Evolutionary conservation across 768 basidiomycete species (phyloP).

Genomic region (Exsudoporus frostii): DNA sequence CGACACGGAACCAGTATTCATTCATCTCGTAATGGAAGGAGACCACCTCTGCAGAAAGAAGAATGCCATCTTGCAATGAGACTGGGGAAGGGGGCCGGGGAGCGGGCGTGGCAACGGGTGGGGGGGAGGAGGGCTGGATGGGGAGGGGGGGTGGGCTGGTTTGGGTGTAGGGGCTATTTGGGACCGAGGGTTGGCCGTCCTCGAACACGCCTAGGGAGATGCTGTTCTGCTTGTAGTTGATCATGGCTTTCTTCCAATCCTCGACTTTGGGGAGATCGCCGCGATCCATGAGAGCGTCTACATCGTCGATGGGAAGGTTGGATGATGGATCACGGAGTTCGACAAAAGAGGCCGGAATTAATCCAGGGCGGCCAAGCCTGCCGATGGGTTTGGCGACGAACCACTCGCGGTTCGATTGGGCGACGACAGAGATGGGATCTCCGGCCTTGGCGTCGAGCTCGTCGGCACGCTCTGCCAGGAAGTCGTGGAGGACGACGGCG

Average conservation of each 20-base stretch:
- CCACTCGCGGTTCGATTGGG: conserved; percentile 99
- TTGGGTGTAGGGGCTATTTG: conserved; percentile 41
- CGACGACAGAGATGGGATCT: conserved; percentile 94
- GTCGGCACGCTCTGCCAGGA: conserved; percentile 91
- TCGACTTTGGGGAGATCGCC: conserved; percentile 95
- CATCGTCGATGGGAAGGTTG: conserved; percentile 71
- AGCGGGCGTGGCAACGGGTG: conserved; percentile 9
- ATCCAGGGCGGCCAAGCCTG: conserved; percentile 87
- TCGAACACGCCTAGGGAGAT: conserved; percentile 95
- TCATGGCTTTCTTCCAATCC: conserved; percentile 96
- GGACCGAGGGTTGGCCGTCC: conserved; percentile 41
- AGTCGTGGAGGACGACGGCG: conserved; percentile 94
- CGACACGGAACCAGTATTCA: conserved; percentile 96
- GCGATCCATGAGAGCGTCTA: conserved; percentile 75
- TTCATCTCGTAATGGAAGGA: conserved; percentile 98
- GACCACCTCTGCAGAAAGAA: conserved; percentile 83
- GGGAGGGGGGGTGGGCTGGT: conserved; percentile 15
- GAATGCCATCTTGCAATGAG: conserved; percentile 74
- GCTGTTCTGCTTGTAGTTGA: conserved; percentile 93
- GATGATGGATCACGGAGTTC: conserved; percentile 93
- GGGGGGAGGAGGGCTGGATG: background rate
- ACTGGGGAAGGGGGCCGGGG: conserved; percentile 42
- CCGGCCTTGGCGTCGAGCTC: conserved; percentile 94
- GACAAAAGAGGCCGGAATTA: conserved; percentile 97
- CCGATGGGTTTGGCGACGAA: conserved; percentile 99